Percentiles rank a stretch among this genome's conserved stretches.
phyloP scores from a whole-genome alignment of 2,329 filamentous ascomycete species.

The Emergomyces africanus region DNA sequence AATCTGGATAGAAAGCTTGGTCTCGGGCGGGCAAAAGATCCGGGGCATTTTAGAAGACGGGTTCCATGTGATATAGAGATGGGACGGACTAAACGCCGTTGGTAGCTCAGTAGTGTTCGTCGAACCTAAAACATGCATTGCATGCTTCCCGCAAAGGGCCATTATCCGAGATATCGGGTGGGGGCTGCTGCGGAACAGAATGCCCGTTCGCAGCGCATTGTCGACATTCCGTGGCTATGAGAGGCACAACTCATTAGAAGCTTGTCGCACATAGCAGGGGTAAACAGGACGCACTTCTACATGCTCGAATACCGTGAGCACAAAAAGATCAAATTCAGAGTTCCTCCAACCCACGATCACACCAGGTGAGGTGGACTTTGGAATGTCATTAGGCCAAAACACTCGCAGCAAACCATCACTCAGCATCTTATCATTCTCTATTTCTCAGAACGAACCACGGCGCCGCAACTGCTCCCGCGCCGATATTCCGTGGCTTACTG shows the following conservation, averaged over 20 bases:
- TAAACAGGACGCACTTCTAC: constrained; percentile 55
- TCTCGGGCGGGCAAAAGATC: constrained; percentile 54
- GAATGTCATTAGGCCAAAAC: constrained; percentile 91
- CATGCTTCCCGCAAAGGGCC: constrained; percentile 67
- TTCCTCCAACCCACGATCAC: constrained; percentile 95
- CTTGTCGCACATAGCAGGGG: constrained; percentile 2
- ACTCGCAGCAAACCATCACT: constrained; percentile 86
- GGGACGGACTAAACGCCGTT: constrained; percentile 49
- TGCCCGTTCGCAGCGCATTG: constrained; percentile 70
- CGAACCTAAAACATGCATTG: constrained; percentile 75
- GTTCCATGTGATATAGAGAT: constrained; percentile 50
- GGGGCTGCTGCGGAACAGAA: constrained; percentile 68
- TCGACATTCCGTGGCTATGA: constrained; percentile 64
- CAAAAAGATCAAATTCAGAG: constrained; percentile 78
- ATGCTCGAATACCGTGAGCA: constrained; percentile 78
- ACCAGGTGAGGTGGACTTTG: constrained; percentile 57
- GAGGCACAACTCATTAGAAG: background rate
- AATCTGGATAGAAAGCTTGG: constrained; percentile 65
- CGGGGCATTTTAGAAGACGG: constrained; percentile 46
- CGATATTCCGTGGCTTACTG: constrained; percentile 67
- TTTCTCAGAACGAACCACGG: constrained; percentile 74
- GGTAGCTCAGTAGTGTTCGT: constrained; percentile 50
- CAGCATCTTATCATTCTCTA: constrained; percentile 42
- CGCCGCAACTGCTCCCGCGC: constrained; percentile 90
- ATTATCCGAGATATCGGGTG: constrained; percentile 72